Conservation (phyloP, 192 early-diverging fungal genomes). For the Haplosporangium gracile region DNA sequence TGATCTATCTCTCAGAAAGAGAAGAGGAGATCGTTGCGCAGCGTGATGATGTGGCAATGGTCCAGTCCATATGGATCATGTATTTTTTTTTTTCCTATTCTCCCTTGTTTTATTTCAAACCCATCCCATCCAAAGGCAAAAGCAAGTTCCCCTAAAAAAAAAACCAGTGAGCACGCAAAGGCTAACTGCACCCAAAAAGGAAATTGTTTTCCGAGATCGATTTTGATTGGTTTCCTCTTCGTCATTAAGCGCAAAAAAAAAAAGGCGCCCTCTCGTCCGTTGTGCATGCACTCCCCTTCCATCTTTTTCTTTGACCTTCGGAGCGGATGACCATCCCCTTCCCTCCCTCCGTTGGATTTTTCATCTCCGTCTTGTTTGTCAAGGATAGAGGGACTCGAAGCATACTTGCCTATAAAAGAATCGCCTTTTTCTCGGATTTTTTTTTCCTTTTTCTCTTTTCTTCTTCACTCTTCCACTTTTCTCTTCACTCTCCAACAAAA, state of each 20-base stretch:
- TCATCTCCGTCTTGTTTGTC: background rate
- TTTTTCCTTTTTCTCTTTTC: conserved; percentile 2
- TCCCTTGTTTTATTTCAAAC: background rate
- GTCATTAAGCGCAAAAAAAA: background rate
- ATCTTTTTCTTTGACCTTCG: background rate
- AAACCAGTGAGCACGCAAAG: background rate
- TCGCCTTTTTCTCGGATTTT: background rate
- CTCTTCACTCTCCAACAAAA: background rate
- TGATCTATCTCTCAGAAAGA: background rate
- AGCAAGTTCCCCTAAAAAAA: too few relatives aligned
- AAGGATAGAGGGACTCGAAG: background rate
- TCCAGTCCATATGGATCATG: too few relatives aligned
- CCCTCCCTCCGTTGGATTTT: background rate
- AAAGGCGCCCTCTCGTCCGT: background rate
- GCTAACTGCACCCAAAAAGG: conserved; percentile 5
- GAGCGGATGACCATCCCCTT: background rate
- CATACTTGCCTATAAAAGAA: background rate
- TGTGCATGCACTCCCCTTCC: background rate
- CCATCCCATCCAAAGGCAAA: too few relatives aligned
- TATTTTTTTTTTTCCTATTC: background rate
- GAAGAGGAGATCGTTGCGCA: background rate
- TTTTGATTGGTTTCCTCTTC: background rate
- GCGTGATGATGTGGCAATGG: conserved; percentile 4
- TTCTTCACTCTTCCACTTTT: background rate
- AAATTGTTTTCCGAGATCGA: conserved; percentile 29